Percentiles rank a stretch among this genome's conserved stretches.
phyloP scores from a whole-genome alignment of 2,329 filamentous ascomycete genomes.

The Calycina marina region DNA sequence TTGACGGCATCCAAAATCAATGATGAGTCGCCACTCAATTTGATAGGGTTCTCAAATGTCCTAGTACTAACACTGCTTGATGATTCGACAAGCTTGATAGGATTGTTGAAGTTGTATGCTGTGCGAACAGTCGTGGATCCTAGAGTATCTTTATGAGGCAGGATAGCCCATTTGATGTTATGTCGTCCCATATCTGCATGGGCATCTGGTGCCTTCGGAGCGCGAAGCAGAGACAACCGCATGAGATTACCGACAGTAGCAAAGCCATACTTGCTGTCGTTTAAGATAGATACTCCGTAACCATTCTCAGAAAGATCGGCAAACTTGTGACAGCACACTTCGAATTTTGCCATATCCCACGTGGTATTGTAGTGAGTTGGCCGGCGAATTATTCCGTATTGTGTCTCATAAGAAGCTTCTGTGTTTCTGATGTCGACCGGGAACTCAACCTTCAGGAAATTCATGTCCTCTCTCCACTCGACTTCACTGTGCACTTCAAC shows the following conservation, averaged over 20 bases:
- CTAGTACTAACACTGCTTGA: constrained; percentile 29
- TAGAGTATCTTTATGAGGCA: constrained; percentile 66
- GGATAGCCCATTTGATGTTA: constrained; percentile 75
- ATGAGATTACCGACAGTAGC: constrained; percentile 80
- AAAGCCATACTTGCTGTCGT: constrained; percentile 94
- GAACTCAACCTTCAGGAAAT: constrained; percentile 98
- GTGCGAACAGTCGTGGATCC: constrained; percentile 63
- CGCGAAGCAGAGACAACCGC: constrained; percentile 72
- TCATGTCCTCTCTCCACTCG: constrained; percentile 96
- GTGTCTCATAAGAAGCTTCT: constrained; percentile 88
- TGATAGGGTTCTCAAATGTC: constrained; percentile 39
- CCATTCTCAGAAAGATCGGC: constrained; percentile 78
- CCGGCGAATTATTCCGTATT: constrained; percentile 75
- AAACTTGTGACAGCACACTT: constrained; percentile 92
- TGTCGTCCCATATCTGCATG: constrained; percentile 91
- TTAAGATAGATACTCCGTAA: constrained; percentile 84
- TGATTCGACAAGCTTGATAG: constrained; percentile 39
- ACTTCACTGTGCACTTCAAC: constrained; percentile 74
- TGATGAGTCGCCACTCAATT: constrained; percentile 48
- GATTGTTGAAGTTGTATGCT: constrained; percentile 83
- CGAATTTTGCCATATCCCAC: constrained; percentile 97
- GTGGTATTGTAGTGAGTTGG: constrained; percentile 97
- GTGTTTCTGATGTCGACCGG: constrained; percentile 83
- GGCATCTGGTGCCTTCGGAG: constrained; percentile 83
- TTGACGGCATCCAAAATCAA: constrained; percentile 83